Percentiles rank a stretch among this genome's conserved stretches.
phyloP scores from a whole-genome alignment of 257 asterid genomes.

The Marsdenia floribunda region DNA sequence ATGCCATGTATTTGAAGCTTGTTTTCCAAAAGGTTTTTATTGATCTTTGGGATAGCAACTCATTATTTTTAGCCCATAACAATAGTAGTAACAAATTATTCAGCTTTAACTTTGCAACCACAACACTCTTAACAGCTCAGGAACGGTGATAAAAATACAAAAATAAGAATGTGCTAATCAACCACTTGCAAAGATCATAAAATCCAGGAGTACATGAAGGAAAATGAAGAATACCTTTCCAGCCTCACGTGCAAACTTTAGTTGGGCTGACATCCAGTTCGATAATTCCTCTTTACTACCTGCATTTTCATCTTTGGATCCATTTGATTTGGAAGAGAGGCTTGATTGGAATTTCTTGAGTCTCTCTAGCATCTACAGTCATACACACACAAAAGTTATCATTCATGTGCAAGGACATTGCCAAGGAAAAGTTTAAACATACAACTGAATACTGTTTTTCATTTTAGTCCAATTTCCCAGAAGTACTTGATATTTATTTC shows the following conservation, averaged over 20 bases:
- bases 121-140: neutral
- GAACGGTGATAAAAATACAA: neutral
- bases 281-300: conserved; percentile 44
- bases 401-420: conserved; percentile 8
- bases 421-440: conserved; percentile 12
- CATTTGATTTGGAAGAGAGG: conserved; percentile 42
- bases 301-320: conserved; percentile 30
- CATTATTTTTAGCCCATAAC: neutral
- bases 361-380: conserved; percentile 56
- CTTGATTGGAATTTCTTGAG: conserved; percentile 66
- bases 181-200: neutral
- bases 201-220: conserved; percentile 5
- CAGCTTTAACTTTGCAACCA: neutral
- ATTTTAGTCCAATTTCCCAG: neutral
- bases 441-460: neutral
- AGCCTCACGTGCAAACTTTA: conserved; percentile 70
- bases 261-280: conserved; percentile 55
- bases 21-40: neutral
- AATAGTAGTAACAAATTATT: neutral
- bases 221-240: conserved; percentile 53
- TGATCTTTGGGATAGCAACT: neutral
- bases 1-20: neutral
- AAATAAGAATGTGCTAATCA: neutral
- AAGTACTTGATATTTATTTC: conserved; percentile 1
- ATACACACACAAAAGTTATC: conserved; percentile 16